Evolutionary conservation across 2,329 filamentous ascomycete genomes (phyloP).

Genomic region (Catunica adiposa): DNA sequence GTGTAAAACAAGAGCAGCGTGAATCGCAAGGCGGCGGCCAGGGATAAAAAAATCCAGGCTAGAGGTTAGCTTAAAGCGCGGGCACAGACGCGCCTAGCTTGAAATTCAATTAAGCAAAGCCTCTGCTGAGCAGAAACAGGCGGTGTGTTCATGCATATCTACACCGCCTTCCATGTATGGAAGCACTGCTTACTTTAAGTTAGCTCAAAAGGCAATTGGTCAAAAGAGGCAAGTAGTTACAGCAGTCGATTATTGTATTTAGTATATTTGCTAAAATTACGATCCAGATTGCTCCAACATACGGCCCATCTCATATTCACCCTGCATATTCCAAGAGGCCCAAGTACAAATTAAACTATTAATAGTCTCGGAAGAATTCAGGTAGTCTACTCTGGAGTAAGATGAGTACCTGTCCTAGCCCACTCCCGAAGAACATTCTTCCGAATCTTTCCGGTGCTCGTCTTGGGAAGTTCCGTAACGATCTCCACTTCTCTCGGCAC

Average conservation of each 20-base stretch:
- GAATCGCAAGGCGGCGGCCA: neutral
- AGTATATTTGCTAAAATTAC: too few relatives aligned
- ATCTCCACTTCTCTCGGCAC: slow-evolving; percentile 57
- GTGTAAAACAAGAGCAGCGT: neutral
- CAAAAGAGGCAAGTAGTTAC: too few relatives aligned
- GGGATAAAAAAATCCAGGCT: neutral
- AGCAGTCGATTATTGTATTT: too few relatives aligned
- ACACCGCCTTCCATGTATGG: slow-evolving; percentile 6
- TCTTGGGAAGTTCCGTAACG: slow-evolving; percentile 83
- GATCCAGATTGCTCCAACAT: too few relatives aligned
- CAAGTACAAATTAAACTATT: too few relatives aligned
- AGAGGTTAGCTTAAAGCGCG: neutral
- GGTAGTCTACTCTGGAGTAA: too few relatives aligned
- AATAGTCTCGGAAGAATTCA: too few relatives aligned
- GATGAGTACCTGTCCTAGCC: slow-evolving; percentile 37
- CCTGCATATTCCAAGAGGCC: too few relatives aligned
- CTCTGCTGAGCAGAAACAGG: slow-evolving; percentile 2
- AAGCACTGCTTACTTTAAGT: neutral
- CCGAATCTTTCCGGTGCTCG: slow-evolving; percentile 87
- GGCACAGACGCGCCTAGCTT: neutral
- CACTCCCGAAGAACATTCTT: slow-evolving; percentile 86
- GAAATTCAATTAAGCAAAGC: slow-evolving; percentile 10
- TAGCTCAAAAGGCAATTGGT: too few relatives aligned
- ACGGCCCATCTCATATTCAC: too few relatives aligned
- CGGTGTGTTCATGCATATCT: neutral